These are phyloP conservation scores for Vaccinium corymbosum DNA, from an alignment of 148 eudicot genomes.

Conservation along the genomic window DNA sequence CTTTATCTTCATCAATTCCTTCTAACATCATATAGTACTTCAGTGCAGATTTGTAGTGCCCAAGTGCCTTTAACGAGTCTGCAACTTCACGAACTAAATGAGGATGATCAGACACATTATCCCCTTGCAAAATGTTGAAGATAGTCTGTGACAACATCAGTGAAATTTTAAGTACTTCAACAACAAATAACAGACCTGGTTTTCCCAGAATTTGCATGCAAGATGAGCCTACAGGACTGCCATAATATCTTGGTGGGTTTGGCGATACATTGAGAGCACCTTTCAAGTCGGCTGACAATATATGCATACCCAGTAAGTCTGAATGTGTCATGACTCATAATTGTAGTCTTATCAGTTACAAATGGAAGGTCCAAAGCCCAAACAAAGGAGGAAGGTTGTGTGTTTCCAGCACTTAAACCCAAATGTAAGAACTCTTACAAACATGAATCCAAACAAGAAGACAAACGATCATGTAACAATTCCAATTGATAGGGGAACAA, in stretches of 20 bases:
- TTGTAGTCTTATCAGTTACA: not conserved
- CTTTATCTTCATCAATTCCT: conserved; percentile 32
- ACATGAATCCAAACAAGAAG: not conserved
- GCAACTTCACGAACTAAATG: conserved; percentile 60
- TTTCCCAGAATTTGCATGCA: too few relatives aligned
- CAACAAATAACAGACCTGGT: not conserved
- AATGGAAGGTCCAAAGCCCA: not conserved
- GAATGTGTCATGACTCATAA: not conserved
- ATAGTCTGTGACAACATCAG: conserved; percentile 35
- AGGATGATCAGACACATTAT: conserved; percentile 35
- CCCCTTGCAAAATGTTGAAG: conserved; percentile 48
- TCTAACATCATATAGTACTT: conserved; percentile 70
- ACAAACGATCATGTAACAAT: not conserved
- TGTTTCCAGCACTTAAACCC: not conserved
- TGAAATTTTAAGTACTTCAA: conserved; percentile 26
- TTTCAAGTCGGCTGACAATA: too few relatives aligned
- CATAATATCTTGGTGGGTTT: too few relatives aligned
- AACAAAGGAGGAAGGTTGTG: not conserved
- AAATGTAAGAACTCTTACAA: not conserved
- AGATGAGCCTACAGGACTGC: too few relatives aligned
- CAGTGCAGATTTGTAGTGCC: conserved; percentile 61
- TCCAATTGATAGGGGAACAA: not conserved
- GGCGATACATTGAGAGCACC: too few relatives aligned
- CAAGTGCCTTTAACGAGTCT: conserved; percentile 46
- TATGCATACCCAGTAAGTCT: not conserved